Evolutionary conservation across 2,329 filamentous ascomycete genomes (phyloP).

Genomic region (Colletotrichum coccodes): DNA sequence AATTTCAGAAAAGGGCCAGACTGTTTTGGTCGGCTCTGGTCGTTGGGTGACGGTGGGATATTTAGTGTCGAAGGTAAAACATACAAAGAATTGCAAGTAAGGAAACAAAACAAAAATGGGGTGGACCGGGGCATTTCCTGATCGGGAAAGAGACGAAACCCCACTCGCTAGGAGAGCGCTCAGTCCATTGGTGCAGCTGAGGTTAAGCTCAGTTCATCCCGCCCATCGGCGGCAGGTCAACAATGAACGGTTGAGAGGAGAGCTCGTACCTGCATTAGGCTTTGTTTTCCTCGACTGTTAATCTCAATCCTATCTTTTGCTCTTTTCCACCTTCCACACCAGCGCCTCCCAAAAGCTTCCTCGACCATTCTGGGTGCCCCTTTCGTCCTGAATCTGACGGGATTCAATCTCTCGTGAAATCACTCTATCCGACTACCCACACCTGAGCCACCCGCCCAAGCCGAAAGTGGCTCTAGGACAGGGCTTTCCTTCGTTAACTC

Average conservation of each 20-base stretch:
- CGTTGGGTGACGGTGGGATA: conserved; percentile 16
- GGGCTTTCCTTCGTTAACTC: background rate
- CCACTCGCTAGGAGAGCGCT: background rate
- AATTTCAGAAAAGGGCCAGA: conserved; percentile 1
- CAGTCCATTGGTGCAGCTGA: conserved; percentile 1
- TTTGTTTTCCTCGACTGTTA: background rate
- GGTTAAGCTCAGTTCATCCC: conserved; percentile 20
- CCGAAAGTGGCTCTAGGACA: background rate
- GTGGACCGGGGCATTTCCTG: background rate
- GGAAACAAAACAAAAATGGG: conserved; percentile 17
- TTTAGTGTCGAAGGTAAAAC: background rate
- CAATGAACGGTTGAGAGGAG: background rate
- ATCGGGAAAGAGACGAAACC: conserved; percentile 2
- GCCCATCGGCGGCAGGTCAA: conserved; percentile 6
- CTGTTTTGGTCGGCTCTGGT: conserved; percentile 6
- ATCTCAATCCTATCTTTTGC: background rate
- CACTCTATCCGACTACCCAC: too few species aligned
- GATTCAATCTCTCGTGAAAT: background rate
- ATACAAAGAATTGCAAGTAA: background rate
- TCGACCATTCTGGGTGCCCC: background rate
- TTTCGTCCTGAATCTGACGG: background rate
- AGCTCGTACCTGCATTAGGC: conserved; percentile 28
- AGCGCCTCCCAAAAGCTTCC: background rate
- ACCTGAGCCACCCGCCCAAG: background rate
- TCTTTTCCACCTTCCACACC: background rate